Base-by-base conservation (phyloP, 768 basidiomycete genomes). In the Tricholoma flavovirens region DNA sequence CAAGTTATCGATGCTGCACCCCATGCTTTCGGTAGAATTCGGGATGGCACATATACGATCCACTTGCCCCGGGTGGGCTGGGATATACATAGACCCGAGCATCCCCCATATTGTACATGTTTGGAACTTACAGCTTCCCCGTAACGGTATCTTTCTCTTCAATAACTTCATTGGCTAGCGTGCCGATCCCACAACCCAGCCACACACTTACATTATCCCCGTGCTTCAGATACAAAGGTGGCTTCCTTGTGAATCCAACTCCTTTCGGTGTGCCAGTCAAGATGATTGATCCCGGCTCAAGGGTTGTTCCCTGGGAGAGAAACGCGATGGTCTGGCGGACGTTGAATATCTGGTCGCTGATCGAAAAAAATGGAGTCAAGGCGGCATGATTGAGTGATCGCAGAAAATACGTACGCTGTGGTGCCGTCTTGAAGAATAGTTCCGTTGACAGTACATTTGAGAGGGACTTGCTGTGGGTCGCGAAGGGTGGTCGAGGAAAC, bases 201-300 rank as follows among this genome's bases (percentile, higher is more conserved):
- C 81, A 88, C 9, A 86, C 80, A 10, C 74, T 76, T 68, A 90
- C 80, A 36, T 78, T 76, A 60, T 95, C 91, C 2, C 89, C 90
- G 60, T 87, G 70, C 69, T 86, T 85, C 22, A 94, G 75, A 60
- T 81, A 87, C 22, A 86, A 46, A 1, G 84, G 78, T 1, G 90
- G 90, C 49, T 83, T 83, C 69, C 80, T 83, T 36, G 83, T 84
- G 61, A 86, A 92, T 2, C 92, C 92, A 12, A 92, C 88, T 21
- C 90, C 91, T 55, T 86, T 84, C 1, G 89, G 90, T 33, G 88
- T 89, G 5, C 87, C 87, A 1, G 92, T 94, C 61, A 93, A 78
- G 62, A 93, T 93, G 63, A 93, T 75, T 0, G 88, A 83, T 0
- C 92, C 91, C 0, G 88, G 86, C 61, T 83, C 83, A 17, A 94